Conservation (phyloP, 257 asterid species). For the Solanum ossicruentum region DNA sequence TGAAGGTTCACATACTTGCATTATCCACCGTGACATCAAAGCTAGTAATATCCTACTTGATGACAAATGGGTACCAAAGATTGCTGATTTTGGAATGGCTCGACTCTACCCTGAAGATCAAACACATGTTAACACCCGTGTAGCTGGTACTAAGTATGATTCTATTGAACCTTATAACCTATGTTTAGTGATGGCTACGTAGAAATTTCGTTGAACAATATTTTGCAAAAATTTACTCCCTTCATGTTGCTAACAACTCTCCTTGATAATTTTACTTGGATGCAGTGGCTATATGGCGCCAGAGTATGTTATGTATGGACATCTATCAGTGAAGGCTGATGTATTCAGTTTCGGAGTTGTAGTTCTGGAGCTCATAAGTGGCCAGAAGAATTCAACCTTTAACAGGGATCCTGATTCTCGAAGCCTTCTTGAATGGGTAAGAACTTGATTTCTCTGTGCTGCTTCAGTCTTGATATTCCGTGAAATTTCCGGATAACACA, state of each 20-base stretch:
- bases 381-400: constrained; percentile 71
- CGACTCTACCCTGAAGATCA: constrained; percentile 68
- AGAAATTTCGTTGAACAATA: background rate
- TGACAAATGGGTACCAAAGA: constrained; percentile 81
- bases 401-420: constrained; percentile 50
- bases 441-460: constrained; percentile 1
- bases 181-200: background rate
- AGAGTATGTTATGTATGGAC: constrained; percentile 74
- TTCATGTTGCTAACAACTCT: background rate
- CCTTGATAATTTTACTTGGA: constrained; percentile 5
- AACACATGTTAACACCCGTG: constrained; percentile 75
- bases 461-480: background rate
- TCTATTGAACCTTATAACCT: background rate
- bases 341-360: constrained; percentile 92
- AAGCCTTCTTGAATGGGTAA: constrained; percentile 78
- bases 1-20: constrained; percentile 63
- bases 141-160: constrained; percentile 90
- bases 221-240: background rate
- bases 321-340: constrained; percentile 67
- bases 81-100: constrained; percentile 95
- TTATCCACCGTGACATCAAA: constrained; percentile 91
- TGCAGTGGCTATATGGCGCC: constrained; percentile 99
- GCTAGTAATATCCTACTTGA: constrained; percentile 85
- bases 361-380: constrained; percentile 82
- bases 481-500: background rate